Evolutionary conservation across 495 filamentous ascomycete species (phyloP).

Genomic region (Penicillium goetzii): DNA sequence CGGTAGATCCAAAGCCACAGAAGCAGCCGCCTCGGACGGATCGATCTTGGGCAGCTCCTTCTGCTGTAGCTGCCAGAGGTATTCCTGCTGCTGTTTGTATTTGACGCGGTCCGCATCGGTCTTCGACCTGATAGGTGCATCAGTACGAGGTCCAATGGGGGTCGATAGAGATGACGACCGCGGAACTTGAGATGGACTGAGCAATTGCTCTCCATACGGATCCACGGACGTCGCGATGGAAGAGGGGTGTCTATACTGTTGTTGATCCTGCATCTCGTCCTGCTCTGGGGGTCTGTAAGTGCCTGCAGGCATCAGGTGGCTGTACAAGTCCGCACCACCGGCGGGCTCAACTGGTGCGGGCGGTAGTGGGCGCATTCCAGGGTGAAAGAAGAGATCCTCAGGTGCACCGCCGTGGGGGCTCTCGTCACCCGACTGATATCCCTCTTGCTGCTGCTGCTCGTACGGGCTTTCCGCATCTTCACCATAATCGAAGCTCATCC

Average conservation of each 20-base stretch:
- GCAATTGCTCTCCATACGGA: slow-evolving; percentile 48
- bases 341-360: slow-evolving; percentile 66
- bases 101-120: slow-evolving; percentile 80
- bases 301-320: slow-evolving; percentile 59
- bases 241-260: slow-evolving; percentile 49
- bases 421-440: slow-evolving; percentile 56
- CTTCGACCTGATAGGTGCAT: slow-evolving; percentile 85
- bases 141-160: slow-evolving; percentile 75
- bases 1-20: slow-evolving; percentile 67
- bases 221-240: slow-evolving; percentile 50
- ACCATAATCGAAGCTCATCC: slow-evolving; percentile 92
- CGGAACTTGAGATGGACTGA: slow-evolving; percentile 64
- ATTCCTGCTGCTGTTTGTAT: slow-evolving; percentile 62
- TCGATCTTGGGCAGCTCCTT: slow-evolving; percentile 48
- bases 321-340: slow-evolving; percentile 48
- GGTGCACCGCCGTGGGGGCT: slow-evolving; percentile 65
- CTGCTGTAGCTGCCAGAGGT: slow-evolving; percentile 54
- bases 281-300: slow-evolving; percentile 54
- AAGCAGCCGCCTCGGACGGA: slow-evolving; percentile 47
- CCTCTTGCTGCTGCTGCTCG: slow-evolving; percentile 52
- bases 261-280: slow-evolving; percentile 35
- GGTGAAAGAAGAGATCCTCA: slow-evolving; percentile 93
- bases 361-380: slow-evolving; percentile 79
- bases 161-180: slow-evolving; percentile 84
- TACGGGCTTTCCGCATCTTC: slow-evolving; percentile 65